Evolutionary conservation across 2,329 filamentous ascomycete species (phyloP), one percentile per base, ranked within the genome.

Genomic region (Leptoxyphium fumago): DNA sequence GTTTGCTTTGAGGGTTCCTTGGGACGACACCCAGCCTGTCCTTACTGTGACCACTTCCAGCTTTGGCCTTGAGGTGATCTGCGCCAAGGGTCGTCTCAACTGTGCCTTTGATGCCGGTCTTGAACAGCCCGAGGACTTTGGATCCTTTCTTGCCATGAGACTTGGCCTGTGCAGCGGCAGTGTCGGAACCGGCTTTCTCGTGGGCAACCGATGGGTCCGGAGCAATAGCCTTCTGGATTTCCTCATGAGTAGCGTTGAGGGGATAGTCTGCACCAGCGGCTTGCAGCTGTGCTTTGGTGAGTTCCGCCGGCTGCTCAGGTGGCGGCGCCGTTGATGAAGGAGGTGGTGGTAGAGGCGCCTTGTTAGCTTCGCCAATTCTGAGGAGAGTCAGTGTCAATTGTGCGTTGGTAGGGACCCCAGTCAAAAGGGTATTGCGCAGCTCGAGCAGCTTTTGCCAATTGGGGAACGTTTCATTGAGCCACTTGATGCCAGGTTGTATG

Each of bases 391-490:
- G 67, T 0, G 84, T 79, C 14, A 93, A 74, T 56, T 94, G 86
- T 2, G 84, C 84, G 57, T 93, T 91, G 1, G 85, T 94, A 1
- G 86, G 86, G 0, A 91, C 79, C 2, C 84, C 84, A 56, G 82
- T 84, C 42, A 94, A 74, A 1, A 91, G 59, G 0, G 82, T 85
- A 50, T 86, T 86, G 47, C 81, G 73, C 10, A 86, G 64, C 54
- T 87, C 79, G 13, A 89, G 67, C 6, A 85, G 67, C 52, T 81
- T 83, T 54, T 84, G 72, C 84, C 84, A 91, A 51, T 79, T 67
- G 1, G 84, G 84, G 51, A 78, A 70, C 39, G 68, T 69, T 11
- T 63, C 65, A 59, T 84, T 80, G 26, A 84, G 61, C 51, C 75
- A 74, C 10, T 62, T 61, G 3, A 85, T 57, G 2, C 69, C 75